A percentile compares a stretch with the other conserved stretches of the same genome.
Conservation (phyloP, 495 filamentous ascomycete genomes). For the Penicillium ucsense region DNA sequence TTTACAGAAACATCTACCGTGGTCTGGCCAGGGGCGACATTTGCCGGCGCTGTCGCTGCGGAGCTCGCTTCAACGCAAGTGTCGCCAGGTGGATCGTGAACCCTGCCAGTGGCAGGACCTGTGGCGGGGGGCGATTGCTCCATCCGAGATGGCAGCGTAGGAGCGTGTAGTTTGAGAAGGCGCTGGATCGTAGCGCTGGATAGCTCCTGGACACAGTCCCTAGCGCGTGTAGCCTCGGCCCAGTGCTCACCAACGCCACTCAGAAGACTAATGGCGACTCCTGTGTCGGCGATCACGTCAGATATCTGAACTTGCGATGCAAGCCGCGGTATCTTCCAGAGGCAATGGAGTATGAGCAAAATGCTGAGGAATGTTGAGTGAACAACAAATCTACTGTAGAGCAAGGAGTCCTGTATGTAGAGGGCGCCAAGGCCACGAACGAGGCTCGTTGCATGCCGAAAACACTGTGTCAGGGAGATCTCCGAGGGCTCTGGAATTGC, state of each 20-base stretch:
- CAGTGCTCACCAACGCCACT: conserved; percentile 40
- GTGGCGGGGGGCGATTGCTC: not conserved
- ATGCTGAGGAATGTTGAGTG: conserved; percentile 34
- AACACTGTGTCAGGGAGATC: conserved; percentile 23
- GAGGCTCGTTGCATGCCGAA: conserved; percentile 25
- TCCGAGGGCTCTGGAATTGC: conserved; percentile 31
- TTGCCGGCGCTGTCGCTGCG: too few species aligned
- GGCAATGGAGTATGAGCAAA: conserved; percentile 32
- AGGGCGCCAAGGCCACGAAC: conserved; percentile 26
- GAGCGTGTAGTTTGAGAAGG: conserved; percentile 20
- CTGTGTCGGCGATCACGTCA: conserved; percentile 27
- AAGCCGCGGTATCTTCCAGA: conserved; percentile 29
- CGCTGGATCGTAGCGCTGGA: conserved; percentile 29
- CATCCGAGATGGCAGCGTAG: conserved; percentile 1
- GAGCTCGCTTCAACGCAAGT: too few species aligned
- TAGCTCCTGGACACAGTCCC: conserved; percentile 35
- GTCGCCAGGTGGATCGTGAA: too few species aligned
- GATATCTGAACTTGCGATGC: conserved; percentile 27
- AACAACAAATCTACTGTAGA: conserved; percentile 32
- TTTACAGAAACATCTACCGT: too few species aligned
- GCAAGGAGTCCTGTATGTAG: conserved; percentile 23
- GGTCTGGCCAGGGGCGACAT: too few species aligned
- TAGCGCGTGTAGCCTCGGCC: conserved; percentile 31
- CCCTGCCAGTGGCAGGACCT: not conserved
- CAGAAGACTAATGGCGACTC: conserved; percentile 30